Base-by-base conservation (phyloP, 2,329 filamentous ascomycete genomes). In the Botryotinia narcissicola region DNA sequence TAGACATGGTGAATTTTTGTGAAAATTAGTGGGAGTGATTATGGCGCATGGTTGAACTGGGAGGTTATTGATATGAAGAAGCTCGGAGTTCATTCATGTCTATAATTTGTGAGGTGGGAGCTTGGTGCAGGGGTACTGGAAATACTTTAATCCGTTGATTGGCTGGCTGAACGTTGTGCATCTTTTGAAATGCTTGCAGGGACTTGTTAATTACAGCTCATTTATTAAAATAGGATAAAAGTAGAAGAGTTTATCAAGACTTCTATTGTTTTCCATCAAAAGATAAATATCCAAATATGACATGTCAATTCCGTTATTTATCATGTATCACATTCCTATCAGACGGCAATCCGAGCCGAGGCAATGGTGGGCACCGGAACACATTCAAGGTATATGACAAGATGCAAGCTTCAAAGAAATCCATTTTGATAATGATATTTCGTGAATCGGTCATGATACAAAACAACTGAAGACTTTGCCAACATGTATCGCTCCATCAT, bases 401-500 rank as follows among this genome's bases (percentile, higher is more conserved):
- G 63, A 67, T 37, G 48, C 32, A 29, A 67, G 20, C 4, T 20
- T 54, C 35, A 32, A 68, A 57, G 48, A 68, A 42, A 57, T 57
- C n/a, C 25, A 67, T 29, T 57, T 18, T 29, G 14, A 37, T n/a
- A 51, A 20, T 10, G 57, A 59, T 51, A 42, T 42, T 42, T 32
- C 35, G 9, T 42, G 16, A 32, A 54, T 32, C 40, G 2, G 4
- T 42, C 16, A 42, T 68, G 48, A 54, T 42, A 57, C 18, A 68
- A 57, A 12, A 18, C 20, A 68, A 68, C 16, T 37, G 3, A 32
- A 35, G 5, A 35, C 12, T 4, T 37, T 16, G 7, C 32, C 40
- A 44, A 7, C 4, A 70, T 70, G 68, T 35, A 70, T 70, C 40
- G 68, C 37, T 61, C 68, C 14, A 62, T 70, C 44, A 29, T 66